A percentile compares a stretch with the other conserved stretches of the same genome.
phyloP scores from a whole-genome alignment of 331 rosid species.

The Stylosanthes scabra region DNA sequence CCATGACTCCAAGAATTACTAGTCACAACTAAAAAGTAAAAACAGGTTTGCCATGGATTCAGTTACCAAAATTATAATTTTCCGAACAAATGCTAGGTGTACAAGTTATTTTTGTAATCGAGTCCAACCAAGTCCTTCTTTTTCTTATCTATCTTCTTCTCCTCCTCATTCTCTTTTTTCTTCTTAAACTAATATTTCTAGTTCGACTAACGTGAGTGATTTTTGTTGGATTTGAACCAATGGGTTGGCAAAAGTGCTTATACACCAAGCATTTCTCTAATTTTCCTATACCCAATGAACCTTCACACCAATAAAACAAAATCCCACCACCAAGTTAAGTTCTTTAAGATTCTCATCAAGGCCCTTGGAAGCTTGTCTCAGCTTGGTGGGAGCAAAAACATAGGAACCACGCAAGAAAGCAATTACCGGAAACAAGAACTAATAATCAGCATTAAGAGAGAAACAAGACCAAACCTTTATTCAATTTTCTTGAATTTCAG shows the following conservation, averaged over 20 bases:
- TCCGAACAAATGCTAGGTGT: no score
- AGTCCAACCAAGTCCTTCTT: no score
- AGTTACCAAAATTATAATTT: constrained; percentile 23
- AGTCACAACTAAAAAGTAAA: neutral
- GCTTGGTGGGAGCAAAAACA: constrained; percentile 9
- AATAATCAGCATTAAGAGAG: constrained; percentile 50
- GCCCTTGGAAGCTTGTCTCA: constrained; percentile 39
- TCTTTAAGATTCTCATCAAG: neutral
- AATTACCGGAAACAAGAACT: constrained; percentile 15
- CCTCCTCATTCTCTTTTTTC: no score
- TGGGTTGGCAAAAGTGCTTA: no score
- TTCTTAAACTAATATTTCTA: no score
- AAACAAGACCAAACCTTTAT: constrained; percentile 31
- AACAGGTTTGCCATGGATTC: neutral
- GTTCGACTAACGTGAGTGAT: no score
- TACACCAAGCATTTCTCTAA: neutral
- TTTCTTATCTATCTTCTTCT: no score
- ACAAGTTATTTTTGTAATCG: no score
- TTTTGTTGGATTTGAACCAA: no score
- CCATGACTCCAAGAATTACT: constrained; percentile 20
- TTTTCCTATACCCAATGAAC: constrained; percentile 17
- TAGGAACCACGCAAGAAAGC: constrained; percentile 2
- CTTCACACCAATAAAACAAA: constrained; percentile 33
- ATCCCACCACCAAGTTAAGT: constrained; percentile 17
- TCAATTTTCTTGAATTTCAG: constrained; percentile 30